A percentile compares a stretch with the other conserved stretches of the same genome.
These are phyloP conservation scores for Ogataea kodamae DNA, from an alignment of 805 yeast species.

Conservation along the genomic window DNA sequence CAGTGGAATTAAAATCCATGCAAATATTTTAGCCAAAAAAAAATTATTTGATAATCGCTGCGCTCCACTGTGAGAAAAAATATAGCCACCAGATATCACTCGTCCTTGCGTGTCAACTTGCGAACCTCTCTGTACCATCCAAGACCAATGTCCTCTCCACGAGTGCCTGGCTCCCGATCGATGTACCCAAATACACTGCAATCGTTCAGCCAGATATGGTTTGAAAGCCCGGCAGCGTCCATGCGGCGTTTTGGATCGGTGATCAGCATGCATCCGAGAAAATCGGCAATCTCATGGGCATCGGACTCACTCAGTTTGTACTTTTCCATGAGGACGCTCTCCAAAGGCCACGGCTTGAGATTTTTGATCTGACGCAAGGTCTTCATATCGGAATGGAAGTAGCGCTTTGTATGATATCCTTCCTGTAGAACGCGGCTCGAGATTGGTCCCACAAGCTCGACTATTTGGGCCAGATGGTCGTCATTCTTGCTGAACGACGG, in stretches of 20 bases:
- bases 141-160: conserved; percentile 78
- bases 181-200: conserved; percentile 73
- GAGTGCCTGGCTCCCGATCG: conserved; percentile 72
- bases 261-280: conserved; percentile 77
- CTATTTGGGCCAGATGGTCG: conserved; percentile 93
- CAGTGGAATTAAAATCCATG: conserved; percentile 2
- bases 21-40: too few relatives aligned
- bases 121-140: conserved; percentile 82
- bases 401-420: conserved; percentile 54
- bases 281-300: conserved; percentile 70
- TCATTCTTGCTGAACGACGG: conserved; percentile 81
- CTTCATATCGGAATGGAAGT: conserved; percentile 32
- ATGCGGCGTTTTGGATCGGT: conserved; percentile 79
- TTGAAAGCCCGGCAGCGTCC: conserved; percentile 94
- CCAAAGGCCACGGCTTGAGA: conserved; percentile 85
- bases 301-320: conserved; percentile 69
- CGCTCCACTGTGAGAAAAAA: conserved; percentile 8
- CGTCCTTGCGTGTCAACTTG: too few relatives aligned
- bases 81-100: too few relatives aligned
- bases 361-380: conserved; percentile 72
- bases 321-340: conserved; percentile 78
- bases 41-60: conserved; percentile 2
- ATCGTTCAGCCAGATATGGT: conserved; percentile 81
- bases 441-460: conserved; percentile 49
- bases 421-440: conserved; percentile 57